These are phyloP conservation scores for Medicago lupulina DNA, from an alignment of 306 rosid genomes.

Conservation along the genomic window DNA sequence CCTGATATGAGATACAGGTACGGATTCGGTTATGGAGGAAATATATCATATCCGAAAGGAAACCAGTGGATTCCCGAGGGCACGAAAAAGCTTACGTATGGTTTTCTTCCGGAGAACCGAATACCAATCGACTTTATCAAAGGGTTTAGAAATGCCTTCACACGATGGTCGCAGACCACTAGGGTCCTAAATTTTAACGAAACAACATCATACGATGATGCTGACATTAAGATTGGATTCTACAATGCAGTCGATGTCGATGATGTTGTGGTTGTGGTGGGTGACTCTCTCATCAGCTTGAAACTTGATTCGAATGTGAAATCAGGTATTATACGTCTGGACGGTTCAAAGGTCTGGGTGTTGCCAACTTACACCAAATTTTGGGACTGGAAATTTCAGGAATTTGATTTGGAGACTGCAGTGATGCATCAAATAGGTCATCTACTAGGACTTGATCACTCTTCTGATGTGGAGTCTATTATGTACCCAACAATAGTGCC, in stretches of 20 bases:
- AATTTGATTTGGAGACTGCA: not conserved
- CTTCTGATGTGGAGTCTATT: not conserved
- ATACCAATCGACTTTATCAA: not conserved
- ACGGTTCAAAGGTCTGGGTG: not conserved
- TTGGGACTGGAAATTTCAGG: not conserved
- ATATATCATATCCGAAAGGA: not conserved
- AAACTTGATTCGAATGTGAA: not conserved
- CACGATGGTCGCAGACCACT: not conserved
- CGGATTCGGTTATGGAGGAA: not conserved
- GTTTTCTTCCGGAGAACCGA: not conserved
- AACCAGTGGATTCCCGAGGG: not conserved
- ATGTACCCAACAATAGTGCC: constrained; percentile 3
- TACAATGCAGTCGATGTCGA: not conserved
- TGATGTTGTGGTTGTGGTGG: not conserved
- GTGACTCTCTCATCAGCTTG: not conserved
- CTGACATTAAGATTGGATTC: constrained; percentile 24
- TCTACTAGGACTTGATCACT: constrained; percentile 9
- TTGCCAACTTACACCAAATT: not conserved
- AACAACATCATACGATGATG: not conserved
- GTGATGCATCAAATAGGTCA: constrained; percentile 3
- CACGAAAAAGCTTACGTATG: not conserved
- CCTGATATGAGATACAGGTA: not conserved
- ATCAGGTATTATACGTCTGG: not conserved
- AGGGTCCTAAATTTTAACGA: not conserved
- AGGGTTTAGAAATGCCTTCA: not conserved